Evolutionary conservation across 1,139 yeast species (phyloP).

Genomic region (Candida tunisiensis): DNA sequence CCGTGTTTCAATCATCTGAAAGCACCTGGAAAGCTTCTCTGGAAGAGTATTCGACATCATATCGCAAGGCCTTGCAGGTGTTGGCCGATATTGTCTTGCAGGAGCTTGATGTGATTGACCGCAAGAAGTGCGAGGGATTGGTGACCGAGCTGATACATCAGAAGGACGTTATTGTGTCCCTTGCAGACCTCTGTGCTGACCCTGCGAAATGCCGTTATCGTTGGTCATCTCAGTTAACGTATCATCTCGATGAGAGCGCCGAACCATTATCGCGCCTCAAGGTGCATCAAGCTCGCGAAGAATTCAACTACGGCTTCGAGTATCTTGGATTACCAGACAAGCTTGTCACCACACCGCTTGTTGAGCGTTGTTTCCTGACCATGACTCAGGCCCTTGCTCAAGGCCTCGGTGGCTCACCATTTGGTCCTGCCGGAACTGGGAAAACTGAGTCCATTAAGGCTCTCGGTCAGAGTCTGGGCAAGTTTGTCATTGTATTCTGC

Average conservation of each 20-base stretch:
- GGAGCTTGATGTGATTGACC: conserved; percentile 18
- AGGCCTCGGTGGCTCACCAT: conserved; percentile 75
- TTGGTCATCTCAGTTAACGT: conserved; percentile 44
- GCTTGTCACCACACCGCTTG: conserved; percentile 63
- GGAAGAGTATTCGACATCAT: background rate
- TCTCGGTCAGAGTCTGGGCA: conserved; percentile 64
- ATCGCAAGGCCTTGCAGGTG: conserved; percentile 9
- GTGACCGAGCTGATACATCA: conserved; percentile 58
- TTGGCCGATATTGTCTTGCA: conserved; percentile 18
- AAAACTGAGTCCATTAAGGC: conserved; percentile 88
- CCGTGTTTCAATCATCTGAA: background rate
- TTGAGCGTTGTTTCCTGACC: conserved; percentile 45
- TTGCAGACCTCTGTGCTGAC: too few species aligned
- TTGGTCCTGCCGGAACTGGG: conserved; percentile 98
- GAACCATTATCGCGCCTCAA: conserved; percentile 28
- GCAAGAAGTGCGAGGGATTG: conserved; percentile 38
- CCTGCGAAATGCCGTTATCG: too few species aligned
- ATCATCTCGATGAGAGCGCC: conserved; percentile 19
- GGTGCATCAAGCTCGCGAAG: conserved; percentile 37
- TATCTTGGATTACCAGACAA: conserved; percentile 65
- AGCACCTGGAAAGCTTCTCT: too few species aligned
- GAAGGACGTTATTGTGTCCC: conserved; percentile 22
- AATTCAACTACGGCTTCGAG: conserved; percentile 58
- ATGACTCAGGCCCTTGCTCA: conserved; percentile 65
- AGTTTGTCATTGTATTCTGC: conserved; percentile 70